Evolutionary conservation across 306 rosid species (phyloP), one percentile per base, ranked within the genome.

Genomic region (Sophora flavescens): DNA sequence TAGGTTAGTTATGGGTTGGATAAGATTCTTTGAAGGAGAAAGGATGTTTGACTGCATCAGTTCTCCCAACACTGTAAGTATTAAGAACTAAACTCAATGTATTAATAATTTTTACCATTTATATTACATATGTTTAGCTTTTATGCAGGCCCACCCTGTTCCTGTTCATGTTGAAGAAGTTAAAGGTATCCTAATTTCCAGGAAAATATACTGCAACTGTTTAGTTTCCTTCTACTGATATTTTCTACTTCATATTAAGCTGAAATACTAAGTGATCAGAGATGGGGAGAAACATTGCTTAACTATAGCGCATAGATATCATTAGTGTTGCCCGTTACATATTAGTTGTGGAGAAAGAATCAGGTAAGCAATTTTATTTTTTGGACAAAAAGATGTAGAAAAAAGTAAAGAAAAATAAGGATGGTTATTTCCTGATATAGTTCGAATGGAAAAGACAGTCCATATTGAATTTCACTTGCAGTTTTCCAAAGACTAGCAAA

Each of bases 301-400:
- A 74, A 82, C 86, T 72, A 74, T 71, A 22, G 70, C 39, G 12
- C 65, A 48, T 82, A 91, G 97, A 91, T 84, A 90, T 94, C 15
- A 52, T 87, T 60, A 84, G 89, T 76, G 85, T 81, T 75, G 98
- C 98, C 26, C 80, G 53, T 8, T 92, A 85, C 92, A 89, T 95
- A 72, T 84, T 94, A 76, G 88, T 95, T 51, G 97, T 92, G 18
- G 98, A 95, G 93, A 95, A 95, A 83, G 98, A 95, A 90, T 87
- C 98, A 75, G 98, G 97, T 90, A 76, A 78, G 74, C 52, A 22
- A 0, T 22, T 22, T 22, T 62, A 1, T 47, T 3, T 68, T 47
- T 72, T 63, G 48, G 16, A 16, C 22, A 22, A 22, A 22, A 22
- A 22, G 22, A 22, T 0, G 22, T 22, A 48, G 14, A 3, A 15